Evolutionary conservation across 805 yeast genomes (phyloP).

Genomic region (Candida mattraensis): DNA sequence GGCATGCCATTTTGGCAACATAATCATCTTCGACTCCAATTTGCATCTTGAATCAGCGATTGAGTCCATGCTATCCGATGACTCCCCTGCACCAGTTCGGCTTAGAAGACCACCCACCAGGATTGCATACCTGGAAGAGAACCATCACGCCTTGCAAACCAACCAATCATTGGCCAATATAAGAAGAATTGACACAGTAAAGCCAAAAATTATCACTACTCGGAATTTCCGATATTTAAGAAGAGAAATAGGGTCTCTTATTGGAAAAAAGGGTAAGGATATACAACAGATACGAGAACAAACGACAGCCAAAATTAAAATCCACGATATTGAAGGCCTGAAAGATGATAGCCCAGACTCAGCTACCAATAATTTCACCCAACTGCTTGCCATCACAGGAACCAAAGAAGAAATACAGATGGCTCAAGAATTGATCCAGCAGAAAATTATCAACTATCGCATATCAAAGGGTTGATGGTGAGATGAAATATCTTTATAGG

Average conservation of each 20-base stretch:
- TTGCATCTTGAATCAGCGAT: no score
- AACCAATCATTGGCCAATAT: no score
- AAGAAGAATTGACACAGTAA: no score
- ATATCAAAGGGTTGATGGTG: slow-evolving; percentile 15
- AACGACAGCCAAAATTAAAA: slow-evolving; percentile 40
- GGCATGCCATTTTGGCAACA: no score
- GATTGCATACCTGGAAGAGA: slow-evolving; percentile 1
- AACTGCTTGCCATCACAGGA: slow-evolving; percentile 18
- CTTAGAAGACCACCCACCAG: slow-evolving; percentile 5
- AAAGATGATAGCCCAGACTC: background rate
- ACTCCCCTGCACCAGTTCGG: no score
- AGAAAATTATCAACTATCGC: slow-evolving; percentile 13
- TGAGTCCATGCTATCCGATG: no score
- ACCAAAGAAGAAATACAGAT: slow-evolving; percentile 9
- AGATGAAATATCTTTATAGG: no score
- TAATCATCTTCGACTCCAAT: no score
- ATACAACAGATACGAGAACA: slow-evolving; percentile 36
- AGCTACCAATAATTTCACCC: slow-evolving; percentile 6
- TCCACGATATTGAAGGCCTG: slow-evolving; percentile 29
- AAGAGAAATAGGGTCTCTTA: slow-evolving; percentile 40
- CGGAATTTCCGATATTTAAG: slow-evolving; percentile 23
- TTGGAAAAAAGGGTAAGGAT: slow-evolving; percentile 43
- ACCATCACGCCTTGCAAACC: no score
- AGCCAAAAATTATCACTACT: no score
- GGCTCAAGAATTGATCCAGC: slow-evolving; percentile 14